Conservation (phyloP, 2,329 filamentous ascomycete species). For the Arachnomyces sp. region DNA sequence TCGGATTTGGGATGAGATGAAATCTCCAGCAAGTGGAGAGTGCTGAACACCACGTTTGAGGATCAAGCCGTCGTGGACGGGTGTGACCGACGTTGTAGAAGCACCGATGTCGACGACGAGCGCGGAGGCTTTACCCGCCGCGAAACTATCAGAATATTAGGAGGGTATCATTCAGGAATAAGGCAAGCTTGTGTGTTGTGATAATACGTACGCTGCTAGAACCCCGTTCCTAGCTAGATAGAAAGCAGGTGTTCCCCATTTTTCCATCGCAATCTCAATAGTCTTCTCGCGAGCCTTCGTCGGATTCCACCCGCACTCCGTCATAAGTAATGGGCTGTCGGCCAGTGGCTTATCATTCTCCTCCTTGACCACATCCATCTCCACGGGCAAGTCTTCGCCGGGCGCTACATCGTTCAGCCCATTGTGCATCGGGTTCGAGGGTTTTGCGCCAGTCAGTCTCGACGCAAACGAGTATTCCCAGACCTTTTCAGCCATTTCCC, state of each 20-base stretch:
- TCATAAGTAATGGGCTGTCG: slow-evolving; percentile 88
- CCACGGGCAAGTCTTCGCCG: slow-evolving; percentile 50
- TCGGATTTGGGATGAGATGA: slow-evolving; percentile 82
- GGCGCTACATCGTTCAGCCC: slow-evolving; percentile 64
- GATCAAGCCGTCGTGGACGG: slow-evolving; percentile 89
- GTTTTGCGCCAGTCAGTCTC: slow-evolving; percentile 70
- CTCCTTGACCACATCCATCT: slow-evolving; percentile 53
- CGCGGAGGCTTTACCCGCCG: slow-evolving; percentile 84
- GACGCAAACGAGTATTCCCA: slow-evolving; percentile 93
- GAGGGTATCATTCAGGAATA: slow-evolving; percentile 5
- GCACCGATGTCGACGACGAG: slow-evolving; percentile 89
- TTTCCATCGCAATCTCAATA: slow-evolving; percentile 95
- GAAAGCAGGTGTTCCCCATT: slow-evolving; percentile 90
- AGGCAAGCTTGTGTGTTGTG: too few relatives aligned
- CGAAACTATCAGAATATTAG: slow-evolving; percentile 50
- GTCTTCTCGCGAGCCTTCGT: slow-evolving; percentile 84
- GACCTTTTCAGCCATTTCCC: slow-evolving; percentile 80
- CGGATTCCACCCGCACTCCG: slow-evolving; percentile 88
- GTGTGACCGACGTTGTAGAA: slow-evolving; percentile 78
- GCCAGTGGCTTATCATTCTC: slow-evolving; percentile 69
- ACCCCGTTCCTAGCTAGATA: slow-evolving; percentile 87
- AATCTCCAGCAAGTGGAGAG: slow-evolving; percentile 79
- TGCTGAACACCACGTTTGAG: slow-evolving; percentile 83
- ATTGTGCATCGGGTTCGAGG: slow-evolving; percentile 64
- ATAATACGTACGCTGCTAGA: slow-evolving; percentile 63